Evolutionary conservation across 148 eudicot genomes (phyloP).

Genomic region (Mesembryanthemum crystallinum): DNA sequence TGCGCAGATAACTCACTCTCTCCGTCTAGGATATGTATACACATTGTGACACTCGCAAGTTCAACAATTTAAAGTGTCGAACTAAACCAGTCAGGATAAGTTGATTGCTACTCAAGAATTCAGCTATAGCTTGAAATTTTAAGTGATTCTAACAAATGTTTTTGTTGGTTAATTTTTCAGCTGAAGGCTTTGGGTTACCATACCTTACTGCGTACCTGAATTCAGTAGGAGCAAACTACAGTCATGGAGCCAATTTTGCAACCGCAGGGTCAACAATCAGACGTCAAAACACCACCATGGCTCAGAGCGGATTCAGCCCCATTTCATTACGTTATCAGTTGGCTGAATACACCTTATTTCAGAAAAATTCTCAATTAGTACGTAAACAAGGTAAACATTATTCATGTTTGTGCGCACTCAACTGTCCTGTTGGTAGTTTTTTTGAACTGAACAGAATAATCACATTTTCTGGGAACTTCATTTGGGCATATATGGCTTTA

Average conservation of each 20-base stretch:
- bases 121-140: neutral
- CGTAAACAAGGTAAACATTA: constrained; percentile 33
- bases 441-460: too few species aligned
- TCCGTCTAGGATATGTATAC: too few species aligned
- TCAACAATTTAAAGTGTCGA: too few species aligned
- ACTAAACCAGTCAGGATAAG: too few species aligned
- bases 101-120: too few species aligned
- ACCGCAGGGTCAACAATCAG: constrained; percentile 44
- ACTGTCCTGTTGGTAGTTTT: too few species aligned
- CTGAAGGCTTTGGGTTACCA: constrained; percentile 38
- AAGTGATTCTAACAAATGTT: neutral
- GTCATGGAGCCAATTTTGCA: constrained; percentile 51
- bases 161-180: constrained; percentile 14
- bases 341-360: constrained; percentile 33
- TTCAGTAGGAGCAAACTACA: constrained; percentile 43
- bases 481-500: neutral
- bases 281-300: constrained; percentile 34
- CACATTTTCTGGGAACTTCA: too few species aligned
- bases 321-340: constrained; percentile 34
- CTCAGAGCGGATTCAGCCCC: constrained; percentile 39
- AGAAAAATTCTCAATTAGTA: constrained; percentile 18
- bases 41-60: too few species aligned
- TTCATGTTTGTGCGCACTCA: too few species aligned
- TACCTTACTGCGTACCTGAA: constrained; percentile 36
- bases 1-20: too few species aligned